A percentile compares a stretch with the other conserved stretches of the same genome.
Conservation (phyloP, 352 stramenopile genomes). For the Phytophthora macrochlamydospora region DNA sequence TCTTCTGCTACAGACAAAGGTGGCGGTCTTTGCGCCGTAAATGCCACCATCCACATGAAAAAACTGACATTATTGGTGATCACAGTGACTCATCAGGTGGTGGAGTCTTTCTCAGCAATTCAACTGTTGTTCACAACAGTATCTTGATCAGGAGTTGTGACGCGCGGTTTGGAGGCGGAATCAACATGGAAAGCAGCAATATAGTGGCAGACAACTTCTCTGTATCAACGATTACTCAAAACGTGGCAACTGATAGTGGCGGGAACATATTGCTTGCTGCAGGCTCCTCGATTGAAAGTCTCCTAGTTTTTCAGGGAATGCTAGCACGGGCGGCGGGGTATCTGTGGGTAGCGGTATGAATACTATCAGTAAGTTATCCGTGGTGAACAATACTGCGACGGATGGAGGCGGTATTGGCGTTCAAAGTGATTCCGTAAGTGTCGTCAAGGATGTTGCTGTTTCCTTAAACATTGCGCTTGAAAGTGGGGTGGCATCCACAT, state of each 20-base stretch:
- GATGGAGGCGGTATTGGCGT: conserved; percentile 23
- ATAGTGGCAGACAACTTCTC: conserved; percentile 18
- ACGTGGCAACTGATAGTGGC: conserved; percentile 5
- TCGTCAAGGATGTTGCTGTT: conserved; percentile 9
- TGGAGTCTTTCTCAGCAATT: conserved; percentile 38
- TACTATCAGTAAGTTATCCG: conserved; percentile 16
- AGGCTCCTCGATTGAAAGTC: conserved; percentile 9
- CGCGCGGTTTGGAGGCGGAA: conserved; percentile 39
- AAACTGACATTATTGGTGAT: conserved; percentile 4
- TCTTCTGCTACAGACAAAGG: conserved; percentile 25
- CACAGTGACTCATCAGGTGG: conserved; percentile 21
- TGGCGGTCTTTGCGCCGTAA: conserved; percentile 32
- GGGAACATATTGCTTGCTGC: conserved; percentile 23
- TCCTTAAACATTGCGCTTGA: conserved; percentile 7
- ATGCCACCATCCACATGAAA: conserved; percentile 15
- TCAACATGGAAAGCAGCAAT: conserved; percentile 31
- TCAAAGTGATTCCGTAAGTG: conserved; percentile 12
- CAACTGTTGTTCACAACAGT: conserved; percentile 30
- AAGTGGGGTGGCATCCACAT: conserved; percentile 32
- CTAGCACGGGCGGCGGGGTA: conserved; percentile 17
- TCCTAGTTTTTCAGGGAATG: conserved; percentile 17
- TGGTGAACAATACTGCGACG: conserved; percentile 16
- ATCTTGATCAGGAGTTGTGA: conserved; percentile 28
- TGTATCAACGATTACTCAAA: conserved; percentile 5
- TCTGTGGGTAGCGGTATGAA: conserved; percentile 4